Conservation (phyloP, 805 yeast species). For the Hanseniaspora nectarophila region DNA sequence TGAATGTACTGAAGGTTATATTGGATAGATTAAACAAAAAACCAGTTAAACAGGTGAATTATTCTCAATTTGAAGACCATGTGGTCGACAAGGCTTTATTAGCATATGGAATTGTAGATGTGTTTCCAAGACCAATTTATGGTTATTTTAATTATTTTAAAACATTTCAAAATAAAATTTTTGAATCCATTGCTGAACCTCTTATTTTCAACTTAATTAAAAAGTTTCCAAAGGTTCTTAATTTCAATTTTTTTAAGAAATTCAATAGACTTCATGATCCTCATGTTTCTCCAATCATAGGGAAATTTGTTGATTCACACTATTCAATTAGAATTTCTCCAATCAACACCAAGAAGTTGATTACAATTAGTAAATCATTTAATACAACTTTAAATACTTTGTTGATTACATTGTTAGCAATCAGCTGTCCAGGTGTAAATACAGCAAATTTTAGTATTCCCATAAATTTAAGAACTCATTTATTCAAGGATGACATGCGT, state of each 20-base stretch:
- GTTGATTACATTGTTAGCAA: background rate
- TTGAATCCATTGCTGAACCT: background rate
- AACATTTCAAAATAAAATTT: background rate
- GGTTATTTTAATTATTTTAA: background rate
- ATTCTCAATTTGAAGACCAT: background rate
- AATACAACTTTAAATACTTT: conserved; percentile 6
- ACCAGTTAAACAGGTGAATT: background rate
- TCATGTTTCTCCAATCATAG: background rate
- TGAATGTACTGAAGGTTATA: background rate
- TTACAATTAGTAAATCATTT: background rate
- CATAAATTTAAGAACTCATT: conserved; percentile 1
- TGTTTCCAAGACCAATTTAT: conserved; percentile 5
- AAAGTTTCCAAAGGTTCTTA: background rate
- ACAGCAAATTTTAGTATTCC: conserved; percentile 9
- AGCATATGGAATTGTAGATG: background rate
- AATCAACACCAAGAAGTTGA: background rate
- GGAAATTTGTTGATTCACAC: background rate
- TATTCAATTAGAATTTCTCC: background rate
- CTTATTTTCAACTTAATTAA: background rate
- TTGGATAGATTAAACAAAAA: background rate
- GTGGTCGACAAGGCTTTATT: background rate
- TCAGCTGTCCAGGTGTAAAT: background rate
- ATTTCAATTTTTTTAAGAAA: background rate
- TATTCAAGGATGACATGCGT: background rate
- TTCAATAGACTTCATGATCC: conserved; percentile 1